A percentile compares a stretch with the other conserved stretches of the same genome.
Conservation (phyloP, 495 filamentous ascomycete species). For the Sordaria brevicollis region DNA sequence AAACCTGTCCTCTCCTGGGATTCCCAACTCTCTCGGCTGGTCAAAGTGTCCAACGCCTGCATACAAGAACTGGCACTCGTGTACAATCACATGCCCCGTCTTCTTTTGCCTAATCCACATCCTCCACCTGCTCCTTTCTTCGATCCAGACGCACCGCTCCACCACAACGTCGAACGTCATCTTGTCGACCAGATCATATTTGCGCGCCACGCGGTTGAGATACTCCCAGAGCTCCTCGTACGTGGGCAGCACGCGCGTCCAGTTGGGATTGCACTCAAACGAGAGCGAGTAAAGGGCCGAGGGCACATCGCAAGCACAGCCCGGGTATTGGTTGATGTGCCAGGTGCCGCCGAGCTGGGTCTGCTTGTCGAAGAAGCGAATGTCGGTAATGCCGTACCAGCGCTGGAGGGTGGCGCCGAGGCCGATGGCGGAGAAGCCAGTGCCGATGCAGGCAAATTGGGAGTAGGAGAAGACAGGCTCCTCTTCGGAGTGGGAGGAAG, state of each 20-base stretch:
- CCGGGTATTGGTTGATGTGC: constrained; percentile 59
- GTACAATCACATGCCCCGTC: not conserved
- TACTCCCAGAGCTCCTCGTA: constrained; percentile 50
- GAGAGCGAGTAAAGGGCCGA: constrained; percentile 49
- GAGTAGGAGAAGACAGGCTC: constrained; percentile 8
- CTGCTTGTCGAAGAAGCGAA: constrained; percentile 54
- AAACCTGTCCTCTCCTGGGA: constrained; percentile 46
- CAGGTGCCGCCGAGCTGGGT: constrained; percentile 57
- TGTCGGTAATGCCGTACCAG: constrained; percentile 46
- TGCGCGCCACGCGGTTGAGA: constrained; percentile 44
- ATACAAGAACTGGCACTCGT: constrained; percentile 32
- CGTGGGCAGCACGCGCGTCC: constrained; percentile 45
- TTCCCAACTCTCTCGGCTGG: constrained; percentile 24
- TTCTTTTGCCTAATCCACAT: constrained; percentile 3
- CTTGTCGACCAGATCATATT: constrained; percentile 48
- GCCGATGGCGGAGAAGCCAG: constrained; percentile 57
- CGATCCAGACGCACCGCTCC: constrained; percentile 47
- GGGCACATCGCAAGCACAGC: constrained; percentile 35
- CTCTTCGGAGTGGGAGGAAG: not conserved
- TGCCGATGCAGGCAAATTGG: constrained; percentile 43
- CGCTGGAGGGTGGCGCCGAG: constrained; percentile 54
- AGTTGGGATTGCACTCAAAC: constrained; percentile 48
- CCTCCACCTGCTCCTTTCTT: constrained; percentile 33
- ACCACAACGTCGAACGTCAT: constrained; percentile 51
- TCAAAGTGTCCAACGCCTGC: constrained; percentile 41